Base-by-base conservation (phyloP, 2,329 filamentous ascomycete genomes). In the Nemania abortiva region DNA sequence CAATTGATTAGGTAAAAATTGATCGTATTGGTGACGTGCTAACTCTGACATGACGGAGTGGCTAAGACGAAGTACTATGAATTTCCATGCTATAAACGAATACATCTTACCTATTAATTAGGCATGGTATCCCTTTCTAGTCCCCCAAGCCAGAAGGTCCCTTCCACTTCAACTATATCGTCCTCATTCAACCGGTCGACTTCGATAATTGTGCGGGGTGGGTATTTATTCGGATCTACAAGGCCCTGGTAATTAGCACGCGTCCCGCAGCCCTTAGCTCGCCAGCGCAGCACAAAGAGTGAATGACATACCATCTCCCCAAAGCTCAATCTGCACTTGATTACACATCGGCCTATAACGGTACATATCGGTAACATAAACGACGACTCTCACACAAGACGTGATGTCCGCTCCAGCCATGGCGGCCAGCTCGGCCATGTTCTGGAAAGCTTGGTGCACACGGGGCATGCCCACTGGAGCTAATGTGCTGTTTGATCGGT, bases 331-430 rank as follows among this genome's bases (percentile, higher is more conserved):
- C 4, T 34, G 9, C 31, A 58, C 54, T 79, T 76, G 70, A 54
- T 80, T 80, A 50, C 74, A 76, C 68, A 80, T 62, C 18, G 78
- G 79, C 24, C 79, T 68, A 47, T 78, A 80, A 3, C 75, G 70
- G 59, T 75, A 78, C 78, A 81, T 79, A 49, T 80, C 79, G 1
- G 77, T 79, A 4, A 75, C 74, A 59, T 79, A 79, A 13, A 79
- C 77, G 1, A 78, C 74, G 0, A 79, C 52, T 18, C 71, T 70
- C 5, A 56, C 68, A 13, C 69, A 77, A 3, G 68, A 70, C 29
- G 60, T 63, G 11, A 65, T 60, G 27, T 79, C 75, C 1, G 74
- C 77, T n/a, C n/a, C 77, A 2, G 69, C 74, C 73, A 79, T 75
- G 49, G 73, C 70, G 3, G 75, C 78, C 9, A 80, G 74, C 15